Conservation (phyloP, 805 yeast species). For the Diddensiella transvaalensis region DNA sequence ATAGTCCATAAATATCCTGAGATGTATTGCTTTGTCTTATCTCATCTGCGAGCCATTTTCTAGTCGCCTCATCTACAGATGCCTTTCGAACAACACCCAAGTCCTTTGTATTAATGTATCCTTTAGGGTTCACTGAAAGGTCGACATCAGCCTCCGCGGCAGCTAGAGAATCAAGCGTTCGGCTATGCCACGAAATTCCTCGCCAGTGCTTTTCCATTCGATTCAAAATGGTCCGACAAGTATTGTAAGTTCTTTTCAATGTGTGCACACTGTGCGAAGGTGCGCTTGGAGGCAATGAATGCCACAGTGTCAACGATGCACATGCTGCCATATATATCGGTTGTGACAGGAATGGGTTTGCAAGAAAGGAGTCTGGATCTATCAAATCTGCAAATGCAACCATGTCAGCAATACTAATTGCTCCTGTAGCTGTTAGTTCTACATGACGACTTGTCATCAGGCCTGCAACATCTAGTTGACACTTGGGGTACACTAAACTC, state of each 20-base stretch:
- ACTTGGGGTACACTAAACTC: constrained; percentile 26
- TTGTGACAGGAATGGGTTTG: constrained; percentile 28
- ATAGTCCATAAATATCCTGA: constrained; percentile 21
- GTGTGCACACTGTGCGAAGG: constrained; percentile 18
- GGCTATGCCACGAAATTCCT: constrained; percentile 30
- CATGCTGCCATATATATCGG: constrained; percentile 30
- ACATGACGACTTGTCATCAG: constrained; percentile 22
- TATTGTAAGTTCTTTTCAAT: constrained; percentile 23
- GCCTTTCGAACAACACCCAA: constrained; percentile 24
- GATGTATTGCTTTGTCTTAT: constrained; percentile 14
- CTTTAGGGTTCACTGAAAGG: constrained; percentile 19
- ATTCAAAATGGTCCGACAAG: constrained; percentile 24
- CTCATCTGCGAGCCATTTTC: constrained; percentile 23
- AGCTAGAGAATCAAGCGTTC: constrained; percentile 27
- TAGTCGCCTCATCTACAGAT: constrained; percentile 24
- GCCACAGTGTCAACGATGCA: constrained; percentile 26
- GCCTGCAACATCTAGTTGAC: constrained; percentile 22
- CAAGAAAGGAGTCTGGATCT: constrained; percentile 26
- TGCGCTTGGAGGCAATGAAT: constrained; percentile 20
- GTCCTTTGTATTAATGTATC: constrained; percentile 21
- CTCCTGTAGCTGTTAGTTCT: constrained; percentile 27
- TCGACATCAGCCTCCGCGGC: constrained; percentile 30
- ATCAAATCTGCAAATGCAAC: constrained; percentile 28
- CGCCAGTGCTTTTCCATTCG: constrained; percentile 26
- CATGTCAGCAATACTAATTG: constrained; percentile 31